phyloP scores from a whole-genome alignment of 768 basidiomycete species.

The Infundibulicybe gibba region DNA sequence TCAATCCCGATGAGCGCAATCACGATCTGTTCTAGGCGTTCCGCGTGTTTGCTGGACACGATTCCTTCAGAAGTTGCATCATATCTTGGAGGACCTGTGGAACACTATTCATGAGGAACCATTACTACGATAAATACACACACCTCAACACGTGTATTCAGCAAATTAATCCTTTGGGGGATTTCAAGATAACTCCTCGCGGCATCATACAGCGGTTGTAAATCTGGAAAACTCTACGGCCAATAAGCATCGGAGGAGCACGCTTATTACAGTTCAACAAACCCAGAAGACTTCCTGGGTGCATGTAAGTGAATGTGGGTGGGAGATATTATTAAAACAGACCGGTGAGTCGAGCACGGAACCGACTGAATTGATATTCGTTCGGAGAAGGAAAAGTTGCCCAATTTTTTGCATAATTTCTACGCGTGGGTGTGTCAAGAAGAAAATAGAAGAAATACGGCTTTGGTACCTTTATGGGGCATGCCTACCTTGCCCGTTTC shows the following conservation, averaged over 20 bases:
- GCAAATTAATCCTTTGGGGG: slow-evolving; percentile 86
- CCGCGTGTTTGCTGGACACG: slow-evolving; percentile 89
- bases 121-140: slow-evolving; percentile 14
- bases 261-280: slow-evolving; percentile 16
- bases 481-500: slow-evolving; percentile 94
- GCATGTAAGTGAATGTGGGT: slow-evolving; percentile 6
- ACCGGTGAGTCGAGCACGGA: slow-evolving; percentile 96
- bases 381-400: slow-evolving; percentile 87
- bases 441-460: slow-evolving; percentile 5
- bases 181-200: slow-evolving; percentile 94
- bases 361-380: slow-evolving; percentile 93
- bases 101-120: slow-evolving; percentile 2
- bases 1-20: slow-evolving; percentile 89
- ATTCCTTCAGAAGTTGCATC: slow-evolving; percentile 92
- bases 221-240: slow-evolving; percentile 82
- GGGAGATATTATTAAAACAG: slow-evolving; percentile 24
- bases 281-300: slow-evolving; percentile 92
- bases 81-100: slow-evolving; percentile 90
- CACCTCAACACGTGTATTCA: slow-evolving; percentile 93
- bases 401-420: slow-evolving; percentile 99
- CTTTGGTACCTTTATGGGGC: slow-evolving; percentile 65
- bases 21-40: slow-evolving; percentile 90
- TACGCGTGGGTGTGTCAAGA: slow-evolving; percentile 16
- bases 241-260: slow-evolving; percentile 1
- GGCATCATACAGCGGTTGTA: slow-evolving; percentile 93